Base-by-base conservation (phyloP, 75 land plant species). In the Pinus taeda region DNA sequence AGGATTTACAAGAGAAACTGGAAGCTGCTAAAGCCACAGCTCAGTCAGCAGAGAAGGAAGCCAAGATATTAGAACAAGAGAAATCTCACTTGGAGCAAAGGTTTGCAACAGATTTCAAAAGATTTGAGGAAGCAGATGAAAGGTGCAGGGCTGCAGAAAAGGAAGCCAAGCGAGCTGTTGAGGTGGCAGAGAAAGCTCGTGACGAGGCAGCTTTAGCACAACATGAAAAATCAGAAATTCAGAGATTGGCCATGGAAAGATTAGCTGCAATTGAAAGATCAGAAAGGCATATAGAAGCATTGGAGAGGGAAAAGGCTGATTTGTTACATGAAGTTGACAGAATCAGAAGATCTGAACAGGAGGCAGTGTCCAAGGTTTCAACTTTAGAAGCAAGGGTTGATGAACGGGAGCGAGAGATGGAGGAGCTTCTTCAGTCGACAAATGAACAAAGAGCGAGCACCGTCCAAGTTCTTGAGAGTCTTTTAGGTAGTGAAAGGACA, bases 381-480 rank as follows among this genome's bases (percentile, higher is more conserved):
- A 75, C 76, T 11, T 79, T 96, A 57, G 97, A 96, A 79, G 77
- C 60, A 73, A 83, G 83, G 36, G 89, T 93, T 29, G 91, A 88
- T 57, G 97, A 90, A 49, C 77, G 97, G 67, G 94, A 96, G 72
- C 88, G 79, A 66, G 98, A 96, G 76, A 93, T 96, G 72, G 93
- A 90, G 77, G 75, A 80, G 26, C 84, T 93, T 20, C 75, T 93
- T 77, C 75, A 82, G 26, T 76, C 85, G 29, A 84, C 90, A 79
- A 95, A 90, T 74, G 89, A 92, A 58, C 97, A 96, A 75, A 88
- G 98, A 64, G 84, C 91, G 3, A 88, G 77, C 74, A 93, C 98
- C 7, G 94, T 93, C 53, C 90, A 93, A 59, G 90, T 83, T 12
- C 92, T 96, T 74, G 91, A 96, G 66, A 78, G 78, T 75, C 79